Evolutionary conservation across 495 filamentous ascomycete genomes (phyloP), one percentile per base, ranked within the genome.

Genomic region (Daldinia vernicosa): DNA sequence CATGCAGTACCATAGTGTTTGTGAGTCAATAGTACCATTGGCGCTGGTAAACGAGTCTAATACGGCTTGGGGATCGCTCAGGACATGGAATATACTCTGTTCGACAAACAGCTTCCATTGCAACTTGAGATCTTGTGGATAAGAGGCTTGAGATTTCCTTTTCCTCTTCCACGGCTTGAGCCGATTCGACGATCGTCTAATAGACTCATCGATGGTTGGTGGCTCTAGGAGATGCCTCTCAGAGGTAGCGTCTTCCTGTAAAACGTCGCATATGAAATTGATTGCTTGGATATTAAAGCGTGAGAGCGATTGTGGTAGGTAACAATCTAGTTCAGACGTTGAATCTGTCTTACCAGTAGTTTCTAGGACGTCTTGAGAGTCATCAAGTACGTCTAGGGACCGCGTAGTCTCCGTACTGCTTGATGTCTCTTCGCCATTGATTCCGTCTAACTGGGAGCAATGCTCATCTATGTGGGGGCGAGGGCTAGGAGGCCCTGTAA

Each of bases 71-170:
- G 90, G 86, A 60, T 88, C 89, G 67, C 90, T 89, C 32, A 96
- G 78, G 5, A 91, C 85, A 69, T 90, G 90, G 75, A 92, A 94
- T 3, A 93, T 77, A 55, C 89, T 91, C 68, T 95, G 91, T 24
- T 91, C 87, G 40, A 89, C 81, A 75, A 94, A 95, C 3, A 78
- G 64, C 76, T 76, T 85, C 87, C 81, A 85, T 68, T 82, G 79
- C 43, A 80, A 77, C 59, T 71, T 82, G 58, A 78, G 43, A 60
- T 78, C 69, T 37, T 74, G 73, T 11, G 67, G 59, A 9, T 75
- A 66, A 40, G 58, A 65, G n/a, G 66, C 30, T 50, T 76, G 79
- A 15, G 78, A 74, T 33, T 75, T 81, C 8, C 80, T 69, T 61
- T 75, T 82, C 59, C 83, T 80, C 24, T 70, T 80, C 45, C 81